These are phyloP conservation scores for Fusarium odoratissimum DNA, from an alignment of 2,329 filamentous ascomycete genomes.

Conservation along the genomic window DNA sequence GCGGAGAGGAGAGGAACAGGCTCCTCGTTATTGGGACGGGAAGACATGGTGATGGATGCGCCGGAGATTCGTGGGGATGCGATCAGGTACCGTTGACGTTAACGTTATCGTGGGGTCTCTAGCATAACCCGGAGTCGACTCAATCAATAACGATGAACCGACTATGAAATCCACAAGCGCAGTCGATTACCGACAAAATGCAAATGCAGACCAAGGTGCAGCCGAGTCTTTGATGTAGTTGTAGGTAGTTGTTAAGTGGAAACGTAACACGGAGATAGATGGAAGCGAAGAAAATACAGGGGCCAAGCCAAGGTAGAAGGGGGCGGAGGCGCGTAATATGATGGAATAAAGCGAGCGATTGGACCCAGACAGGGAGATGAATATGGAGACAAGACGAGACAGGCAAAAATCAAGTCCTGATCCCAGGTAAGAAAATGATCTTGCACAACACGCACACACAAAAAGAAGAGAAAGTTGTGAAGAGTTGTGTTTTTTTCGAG, in stretches of 20 bases:
- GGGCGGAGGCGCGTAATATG: conserved; percentile 30
- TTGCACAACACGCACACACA: neutral
- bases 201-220: conserved; percentile 16
- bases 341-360: conserved; percentile 37
- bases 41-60: conserved; percentile 48
- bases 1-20: conserved; percentile 47
- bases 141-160: conserved; percentile 9
- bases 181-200: conserved; percentile 28
- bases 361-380: conserved; percentile 27
- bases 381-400: conserved; percentile 26
- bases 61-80: conserved; percentile 18
- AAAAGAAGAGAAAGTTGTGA: neutral
- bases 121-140: conserved; percentile 22
- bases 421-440: neutral
- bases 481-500: neutral
- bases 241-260: conserved; percentile 39
- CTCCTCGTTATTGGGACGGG: conserved; percentile 49
- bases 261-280: conserved; percentile 35
- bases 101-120: conserved; percentile 11
- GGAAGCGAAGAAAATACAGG: conserved; percentile 43
- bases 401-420: conserved; percentile 7
- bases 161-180: conserved; percentile 17
- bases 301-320: conserved; percentile 30
- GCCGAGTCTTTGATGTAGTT: conserved; percentile 25
- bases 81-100: conserved; percentile 10